Base-by-base conservation (phyloP, 1,139 yeast genomes). In the Taphrina sp. region DNA sequence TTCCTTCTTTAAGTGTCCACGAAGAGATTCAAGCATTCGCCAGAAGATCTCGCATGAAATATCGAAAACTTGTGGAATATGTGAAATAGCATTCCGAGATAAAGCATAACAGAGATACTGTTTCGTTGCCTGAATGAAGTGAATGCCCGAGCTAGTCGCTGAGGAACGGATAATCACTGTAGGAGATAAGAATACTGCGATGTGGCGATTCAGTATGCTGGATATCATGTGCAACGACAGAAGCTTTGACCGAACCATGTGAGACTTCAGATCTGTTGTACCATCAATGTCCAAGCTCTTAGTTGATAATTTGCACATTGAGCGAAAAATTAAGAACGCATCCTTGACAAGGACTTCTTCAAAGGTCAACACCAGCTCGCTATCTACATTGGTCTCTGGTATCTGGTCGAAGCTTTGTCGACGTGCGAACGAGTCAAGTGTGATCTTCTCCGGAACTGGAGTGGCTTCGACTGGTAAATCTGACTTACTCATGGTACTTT, bases 51-150 rank as follows among this genome's bases (percentile, higher is more conserved):
- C 98, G 47, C 94, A 76, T 1, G 95, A 83, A 19, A 92, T 79
- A 66, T 92, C 97, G 70, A 86, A 94, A 8, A 92, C 95, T 1
- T 96, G 94, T 0, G 96, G 87, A 55, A 88, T 76, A 2, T 92
- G 85, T 28, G 95, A 87, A 0, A 96, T 94, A 0, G 97, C 95
- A 70, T 94, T 94, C 67, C 95, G 80, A 0, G 96, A 85, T 56
- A 94, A 75, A 2, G 92, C 78, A 47, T 88, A 76, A 65, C 95
- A 85, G 29, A 90, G 70, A 64, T 90, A 89, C 66, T 88, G 95
- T 67, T 92, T 82, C 29, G 88, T 79, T 0, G 96, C 88, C 64
- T 83, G 83, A 42, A 88, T 79, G 60, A 94, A 79, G 35, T 83
- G 71, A 0, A 86, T 80, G 47, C 74, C 75, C 49, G 84, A 88